Conservation (phyloP, 108 stramenopile genomes). For the Skeletonema grethae region DNA sequence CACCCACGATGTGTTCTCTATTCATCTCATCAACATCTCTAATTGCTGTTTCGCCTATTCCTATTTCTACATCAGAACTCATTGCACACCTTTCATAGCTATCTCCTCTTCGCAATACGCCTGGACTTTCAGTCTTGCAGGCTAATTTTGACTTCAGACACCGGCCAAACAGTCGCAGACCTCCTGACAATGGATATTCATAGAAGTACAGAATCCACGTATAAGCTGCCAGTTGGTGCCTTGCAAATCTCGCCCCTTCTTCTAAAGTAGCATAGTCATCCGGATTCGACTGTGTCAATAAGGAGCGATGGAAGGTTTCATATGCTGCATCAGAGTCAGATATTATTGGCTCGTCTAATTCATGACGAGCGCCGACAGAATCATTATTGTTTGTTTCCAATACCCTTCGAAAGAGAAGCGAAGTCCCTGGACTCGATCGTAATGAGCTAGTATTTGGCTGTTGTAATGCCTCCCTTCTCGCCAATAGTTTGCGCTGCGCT, state of each 20-base stretch:
- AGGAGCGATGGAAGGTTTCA: slow-evolving; percentile 41
- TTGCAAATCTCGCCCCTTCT: slow-evolving; percentile 88
- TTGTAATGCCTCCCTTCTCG: slow-evolving; percentile 44
- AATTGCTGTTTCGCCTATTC: background rate
- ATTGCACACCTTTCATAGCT: slow-evolving; percentile 6
- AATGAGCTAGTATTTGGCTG: slow-evolving; percentile 8
- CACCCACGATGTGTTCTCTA: slow-evolving; percentile 47
- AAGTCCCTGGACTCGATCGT: background rate
- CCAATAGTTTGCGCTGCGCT: slow-evolving; percentile 58
- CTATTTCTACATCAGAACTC: background rate
- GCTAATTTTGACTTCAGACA: slow-evolving; percentile 20
- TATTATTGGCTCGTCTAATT: background rate
- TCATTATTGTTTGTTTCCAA: background rate
- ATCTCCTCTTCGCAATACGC: background rate
- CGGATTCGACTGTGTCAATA: slow-evolving; percentile 64
- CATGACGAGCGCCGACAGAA: background rate
- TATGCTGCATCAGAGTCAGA: slow-evolving; percentile 32
- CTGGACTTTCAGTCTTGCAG: slow-evolving; percentile 4
- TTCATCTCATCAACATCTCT: slow-evolving; percentile 2
- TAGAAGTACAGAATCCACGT: slow-evolving; percentile 90
- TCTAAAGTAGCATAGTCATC: slow-evolving; percentile 57
- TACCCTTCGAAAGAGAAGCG: slow-evolving; percentile 41
- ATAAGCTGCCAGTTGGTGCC: slow-evolving; percentile 86
- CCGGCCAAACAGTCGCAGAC: slow-evolving; percentile 59
- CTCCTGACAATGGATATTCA: slow-evolving; percentile 77